Evolutionary conservation across 2,329 filamentous ascomycete species (phyloP), one percentile per base, ranked within the genome.

Genomic region (Capronia americana): DNA sequence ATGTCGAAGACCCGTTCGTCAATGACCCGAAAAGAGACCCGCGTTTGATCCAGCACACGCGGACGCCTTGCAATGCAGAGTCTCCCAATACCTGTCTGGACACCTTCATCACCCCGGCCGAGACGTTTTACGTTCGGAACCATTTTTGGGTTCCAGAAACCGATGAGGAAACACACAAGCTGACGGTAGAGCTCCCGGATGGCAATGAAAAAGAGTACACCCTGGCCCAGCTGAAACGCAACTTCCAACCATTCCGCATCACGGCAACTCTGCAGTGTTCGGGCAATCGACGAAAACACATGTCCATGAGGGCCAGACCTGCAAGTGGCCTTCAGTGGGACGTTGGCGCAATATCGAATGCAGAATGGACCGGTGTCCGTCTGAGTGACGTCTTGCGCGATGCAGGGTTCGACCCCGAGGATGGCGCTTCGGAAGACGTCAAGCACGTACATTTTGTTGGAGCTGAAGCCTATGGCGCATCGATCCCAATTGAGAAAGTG

Each of bases 311-410:
- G 24, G 77, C 80, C 2, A 77, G 75, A 26, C 76, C 78, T 62
- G 84, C 86, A 3, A 87, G 85, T 64, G 87, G 87, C 0, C 79
- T 89, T 3, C 85, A 84, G 46, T 89, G 87, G 87, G 80, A 81
- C 28, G 80, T 83, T 3, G 87, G 86, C 4, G 86, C 86, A 63
- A 88, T 88, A 64, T 85, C 85, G 66, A 87, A 85, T 64, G 85
- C 86, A 17, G 80, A 82, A 26, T 88, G 85, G 85, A 83, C 85
- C 58, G 86, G 86, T 4, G 84, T 86, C 3, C 77, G 79, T 17
- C 79, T 88, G 2, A 78, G 82, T 0, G 86, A 88, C 61, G 81
- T 88, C 1, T 80, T 88, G 7, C 78, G 77, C 7, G 85, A 88
- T 65, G 86, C 86, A 0, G 86, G 86, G 0, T 80, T 87, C 14